Evolutionary conservation across 208 protist genomes (phyloP), one percentile per base, ranked within the genome.

Genomic region (Herpetomonas tarakana): DNA sequence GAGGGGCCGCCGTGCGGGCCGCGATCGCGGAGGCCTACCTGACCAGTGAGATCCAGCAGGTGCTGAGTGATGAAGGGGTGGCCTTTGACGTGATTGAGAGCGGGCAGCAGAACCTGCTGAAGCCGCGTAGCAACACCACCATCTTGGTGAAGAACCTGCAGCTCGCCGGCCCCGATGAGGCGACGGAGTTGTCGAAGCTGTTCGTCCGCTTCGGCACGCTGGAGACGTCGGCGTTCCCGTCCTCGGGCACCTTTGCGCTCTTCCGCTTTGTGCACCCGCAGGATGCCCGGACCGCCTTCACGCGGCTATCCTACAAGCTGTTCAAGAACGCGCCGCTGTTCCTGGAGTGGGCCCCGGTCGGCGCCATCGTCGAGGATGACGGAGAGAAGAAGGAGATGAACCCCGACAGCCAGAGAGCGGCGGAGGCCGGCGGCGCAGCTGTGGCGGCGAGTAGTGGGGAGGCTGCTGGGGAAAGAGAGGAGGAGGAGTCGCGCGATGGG

Each of bases 311-410:
- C 2, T 99, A 99, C 71, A 88, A 88, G 53, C 81, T 96, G 39
- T 98, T 98, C 67, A 74, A 96, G 49, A 74, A 81, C 45, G 65
- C 89, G 4, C 98, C 98, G 22, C 76, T 99, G 0, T 99, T 97
- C 66, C 76, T 99, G 0, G 98, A 99, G 76, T 99, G 97, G 97
- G 98, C 98, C 3, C 98, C 97, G 7, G 77, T 96, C 7, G 92
- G 84, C 12, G 46, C 89, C 2, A 86, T 97, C 19, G 57, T 74
- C 45, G 82, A 87, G n/a, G 75, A 78, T 31, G 66, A 62, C 16
- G 71, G 51, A 2, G 45, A 39, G 19, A 21, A 60, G 24, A 25
- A 25, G 25, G 56, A 30, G 21, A 19, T 12, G 12, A 50, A 52
- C 25, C 12, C 57, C 2, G 26, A 30, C 46, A 30, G 44, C 22